Evolutionary conservation across 352 stramenopile species (phyloP).

Genomic region (Globisporangium emineosum): DNA sequence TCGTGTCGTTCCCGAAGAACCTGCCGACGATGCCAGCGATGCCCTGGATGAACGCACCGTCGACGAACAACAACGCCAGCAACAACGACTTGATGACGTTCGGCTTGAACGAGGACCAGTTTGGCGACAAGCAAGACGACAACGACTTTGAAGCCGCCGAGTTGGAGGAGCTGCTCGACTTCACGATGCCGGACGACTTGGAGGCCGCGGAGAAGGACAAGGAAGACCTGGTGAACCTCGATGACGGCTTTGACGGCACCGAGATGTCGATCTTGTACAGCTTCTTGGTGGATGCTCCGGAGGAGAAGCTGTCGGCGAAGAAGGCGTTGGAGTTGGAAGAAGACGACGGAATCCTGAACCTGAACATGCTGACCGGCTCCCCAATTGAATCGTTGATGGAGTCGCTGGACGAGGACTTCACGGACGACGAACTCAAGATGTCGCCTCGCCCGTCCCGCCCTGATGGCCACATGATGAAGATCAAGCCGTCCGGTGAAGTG

Average conservation of each 20-base stretch:
- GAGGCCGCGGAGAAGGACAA: slow-evolving; percentile 64
- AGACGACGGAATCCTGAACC: slow-evolving; percentile 73
- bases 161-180: slow-evolving; percentile 72
- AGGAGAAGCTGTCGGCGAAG: slow-evolving; percentile 53
- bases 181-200: slow-evolving; percentile 63
- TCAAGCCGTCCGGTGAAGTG: slow-evolving; percentile 30
- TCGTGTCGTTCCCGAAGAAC: slow-evolving; percentile 67
- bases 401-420: slow-evolving; percentile 65
- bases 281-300: slow-evolving; percentile 72
- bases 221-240: slow-evolving; percentile 68
- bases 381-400: slow-evolving; percentile 74
- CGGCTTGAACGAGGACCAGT: slow-evolving; percentile 36
- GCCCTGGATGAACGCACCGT: slow-evolving; percentile 18
- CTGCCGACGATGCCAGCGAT: slow-evolving; percentile 57
- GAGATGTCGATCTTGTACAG: slow-evolving; percentile 88
- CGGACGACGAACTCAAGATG: slow-evolving; percentile 71
- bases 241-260: slow-evolving; percentile 80
- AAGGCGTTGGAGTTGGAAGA: slow-evolving; percentile 35
- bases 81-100: slow-evolving; percentile 38
- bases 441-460: slow-evolving; percentile 24
- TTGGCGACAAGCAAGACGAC: slow-evolving; percentile 18
- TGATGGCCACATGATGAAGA: slow-evolving; percentile 25
- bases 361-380: slow-evolving; percentile 65
- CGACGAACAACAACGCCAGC: slow-evolving; percentile 14
- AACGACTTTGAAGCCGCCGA: slow-evolving; percentile 63